Percentiles rank a stretch among this genome's conserved stretches.
phyloP scores from a whole-genome alignment of 2,329 filamentous ascomycete species.

The Pseudogymnoascus pannorum region DNA sequence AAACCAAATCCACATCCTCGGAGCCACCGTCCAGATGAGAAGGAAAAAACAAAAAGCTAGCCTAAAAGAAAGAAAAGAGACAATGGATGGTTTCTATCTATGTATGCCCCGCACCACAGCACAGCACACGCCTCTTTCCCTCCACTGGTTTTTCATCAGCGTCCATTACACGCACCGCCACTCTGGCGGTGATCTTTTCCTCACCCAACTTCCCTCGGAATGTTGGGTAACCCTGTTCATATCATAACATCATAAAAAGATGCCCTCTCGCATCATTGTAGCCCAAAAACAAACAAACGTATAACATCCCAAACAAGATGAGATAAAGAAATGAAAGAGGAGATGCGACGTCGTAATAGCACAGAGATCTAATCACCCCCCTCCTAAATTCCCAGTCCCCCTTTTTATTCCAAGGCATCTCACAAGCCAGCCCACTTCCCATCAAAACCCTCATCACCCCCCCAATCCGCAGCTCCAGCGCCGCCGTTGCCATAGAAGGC shows the following conservation, averaged over 20 bases:
- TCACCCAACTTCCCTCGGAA: background rate
- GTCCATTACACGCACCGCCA: slow-evolving; percentile 1
- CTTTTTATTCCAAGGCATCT: background rate
- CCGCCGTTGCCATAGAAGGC: background rate
- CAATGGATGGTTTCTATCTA: background rate
- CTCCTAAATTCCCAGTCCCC: background rate
- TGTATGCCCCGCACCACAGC: slow-evolving; percentile 2
- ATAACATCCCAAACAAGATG: background rate
- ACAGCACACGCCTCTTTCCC: background rate
- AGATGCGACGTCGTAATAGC: slow-evolving; percentile 4
- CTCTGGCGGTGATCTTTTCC: background rate
- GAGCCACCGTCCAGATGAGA: background rate
- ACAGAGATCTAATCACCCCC: slow-evolving; percentile 3
- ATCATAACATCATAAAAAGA: slow-evolving; percentile 2
- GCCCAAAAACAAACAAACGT: background rate
- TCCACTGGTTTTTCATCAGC: background rate
- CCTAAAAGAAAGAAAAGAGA: background rate
- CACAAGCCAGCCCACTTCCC: background rate
- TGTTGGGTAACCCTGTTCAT: background rate
- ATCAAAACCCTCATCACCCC: background rate
- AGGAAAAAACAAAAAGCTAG: background rate
- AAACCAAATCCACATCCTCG: background rate
- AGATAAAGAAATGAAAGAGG: background rate
- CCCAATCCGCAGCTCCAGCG: background rate
- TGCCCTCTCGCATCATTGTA: background rate